A percentile compares a stretch with the other conserved stretches of the same genome.
These are phyloP conservation scores for Ogataea henricii DNA, from an alignment of 805 yeast genomes.

Conservation along the genomic window DNA sequence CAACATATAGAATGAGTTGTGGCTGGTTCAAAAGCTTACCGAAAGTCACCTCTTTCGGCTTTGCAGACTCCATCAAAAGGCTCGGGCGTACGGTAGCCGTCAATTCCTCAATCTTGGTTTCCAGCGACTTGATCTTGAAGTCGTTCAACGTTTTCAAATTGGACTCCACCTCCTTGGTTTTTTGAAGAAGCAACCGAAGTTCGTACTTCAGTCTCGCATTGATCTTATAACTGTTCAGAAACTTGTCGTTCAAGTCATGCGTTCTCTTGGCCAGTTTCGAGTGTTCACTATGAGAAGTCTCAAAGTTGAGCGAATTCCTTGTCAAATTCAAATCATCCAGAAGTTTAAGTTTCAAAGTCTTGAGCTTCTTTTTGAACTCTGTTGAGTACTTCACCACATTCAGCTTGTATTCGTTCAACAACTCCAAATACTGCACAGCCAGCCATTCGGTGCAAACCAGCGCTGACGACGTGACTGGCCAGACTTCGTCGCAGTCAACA, in stretches of 20 bases:
- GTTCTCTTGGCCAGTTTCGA: conserved; percentile 25
- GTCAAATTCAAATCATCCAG: conserved; percentile 22
- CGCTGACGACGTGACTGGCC: conserved; percentile 17
- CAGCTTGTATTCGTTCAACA: conserved; percentile 22
- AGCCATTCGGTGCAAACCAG: conserved; percentile 26
- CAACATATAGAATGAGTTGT: conserved; percentile 23
- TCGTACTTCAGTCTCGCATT: conserved; percentile 69
- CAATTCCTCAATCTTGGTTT: conserved; percentile 19
- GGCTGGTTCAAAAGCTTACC: conserved; percentile 21
- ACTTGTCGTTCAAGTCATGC: conserved; percentile 37
- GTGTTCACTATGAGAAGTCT: conserved; percentile 17
- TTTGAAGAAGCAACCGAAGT: conserved; percentile 54
- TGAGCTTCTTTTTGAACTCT: conserved; percentile 17
- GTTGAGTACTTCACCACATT: conserved; percentile 23
- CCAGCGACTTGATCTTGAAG: conserved; percentile 37
- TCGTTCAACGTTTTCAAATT: conserved; percentile 40
- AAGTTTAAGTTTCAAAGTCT: conserved; percentile 18
- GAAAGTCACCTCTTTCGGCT: conserved; percentile 8
- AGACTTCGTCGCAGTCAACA: conserved; percentile 18
- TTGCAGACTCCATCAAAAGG: not conserved
- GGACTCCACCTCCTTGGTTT: conserved; percentile 69
- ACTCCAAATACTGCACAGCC: conserved; percentile 29
- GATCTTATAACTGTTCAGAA: conserved; percentile 53
- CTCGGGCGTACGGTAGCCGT: conserved; percentile 1
- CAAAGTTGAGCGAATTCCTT: conserved; percentile 14